Evolutionary conservation across 1,284 basidiomycete genomes (phyloP), one percentile per base, ranked within the genome.

Genomic region (Lignosus rhinocerotis): DNA sequence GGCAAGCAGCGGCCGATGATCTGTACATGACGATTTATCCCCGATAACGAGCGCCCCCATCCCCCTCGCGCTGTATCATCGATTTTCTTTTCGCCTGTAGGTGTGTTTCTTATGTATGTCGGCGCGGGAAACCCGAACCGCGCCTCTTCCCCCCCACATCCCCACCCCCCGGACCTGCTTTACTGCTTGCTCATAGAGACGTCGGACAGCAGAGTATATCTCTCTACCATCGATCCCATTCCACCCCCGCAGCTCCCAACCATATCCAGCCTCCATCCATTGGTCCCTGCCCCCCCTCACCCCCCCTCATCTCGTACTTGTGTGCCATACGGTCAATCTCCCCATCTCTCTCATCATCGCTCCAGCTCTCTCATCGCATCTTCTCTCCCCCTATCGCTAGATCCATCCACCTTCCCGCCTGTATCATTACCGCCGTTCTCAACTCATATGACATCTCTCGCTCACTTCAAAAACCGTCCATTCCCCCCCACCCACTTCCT

Each of bases 1-100:
- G 41, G 58, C 30, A 56, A 57, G 58, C 58, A 63, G 53, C 66
- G 63, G 36, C 51, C 66, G 43, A 67, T 67, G 62, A 67, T 67
- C 39, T 68, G 67, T 63, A 67, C 61, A 59, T 68, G 61, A 58
- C 43, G 31, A 16, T 16, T 11, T 9, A 7, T 31, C 16, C 11
- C 31, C 14, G 19, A 32, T 6, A 5, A 33, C 31, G 19, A n/a
- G 5, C 33, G 3, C 25, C 1, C 32, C 32, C 19, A 9, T 5
- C 17, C 32, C 16, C 36, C n/a, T n/a, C n/a, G n/a, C n/a, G n/a
- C n/a, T n/a, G 32, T 31, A 17, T 17, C 42, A 12, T 17, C 25
- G 10, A 14, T 2, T 9, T n/a, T 17, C 16, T 46, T 7, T 46
- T 38, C 30, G 25, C 25, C 25, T 25, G 25, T 25, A 25, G 25